Evolutionary conservation across 2,329 filamentous ascomycete species (phyloP), one percentile per base, ranked within the genome.

Genomic region (Waltergamsia citrina): DNA sequence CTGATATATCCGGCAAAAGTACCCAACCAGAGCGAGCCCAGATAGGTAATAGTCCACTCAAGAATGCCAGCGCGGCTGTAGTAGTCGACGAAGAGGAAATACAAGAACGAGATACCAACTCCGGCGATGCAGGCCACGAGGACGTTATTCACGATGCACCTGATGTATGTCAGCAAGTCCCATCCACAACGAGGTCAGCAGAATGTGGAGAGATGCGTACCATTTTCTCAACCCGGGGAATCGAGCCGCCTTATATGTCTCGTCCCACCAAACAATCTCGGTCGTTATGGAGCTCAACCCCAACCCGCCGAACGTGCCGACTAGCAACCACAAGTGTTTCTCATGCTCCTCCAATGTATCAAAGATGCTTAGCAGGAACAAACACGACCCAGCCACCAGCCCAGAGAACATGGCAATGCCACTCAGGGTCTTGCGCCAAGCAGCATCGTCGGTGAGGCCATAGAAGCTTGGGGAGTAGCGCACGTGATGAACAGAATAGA

Each of bases 1-100:
- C 31, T 16, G 20, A 37, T 37, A 20, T 37, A 37, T 8, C 35
- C 35, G 7, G 35, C 31, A 37, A 37, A 37, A 11, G 35, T 37
- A n/a, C 35, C 35, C n/a, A 37, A 26, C 35, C 35, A 37, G 6
- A 37, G 31, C 2, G 35, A 33, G 3, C 35, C 35, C 19, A 37
- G 35, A 16, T 37, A 37, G 8, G 35, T 37, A 20, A 37, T 33
- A 10, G 35, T 33, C 35, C 35, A 37, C 20, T 37, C 30, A 14
- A 37, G 30, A 12, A 26, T 21, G 4, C 30, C 35, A 9, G 35
- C 35, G 24, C 30, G 25, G 6, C 31, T 8, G 25, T 29, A 29
- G 31, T 37, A 37, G 30, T 37, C 35, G 14, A 25, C 34, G 30
- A 33, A 33, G 19, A 37, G 35, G 18, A 37, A 30, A 15, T 33